Evolutionary conservation across 2,329 filamentous ascomycete genomes (phyloP), one percentile per base, ranked within the genome.

Genomic region (Aspergillus cejpii): DNA sequence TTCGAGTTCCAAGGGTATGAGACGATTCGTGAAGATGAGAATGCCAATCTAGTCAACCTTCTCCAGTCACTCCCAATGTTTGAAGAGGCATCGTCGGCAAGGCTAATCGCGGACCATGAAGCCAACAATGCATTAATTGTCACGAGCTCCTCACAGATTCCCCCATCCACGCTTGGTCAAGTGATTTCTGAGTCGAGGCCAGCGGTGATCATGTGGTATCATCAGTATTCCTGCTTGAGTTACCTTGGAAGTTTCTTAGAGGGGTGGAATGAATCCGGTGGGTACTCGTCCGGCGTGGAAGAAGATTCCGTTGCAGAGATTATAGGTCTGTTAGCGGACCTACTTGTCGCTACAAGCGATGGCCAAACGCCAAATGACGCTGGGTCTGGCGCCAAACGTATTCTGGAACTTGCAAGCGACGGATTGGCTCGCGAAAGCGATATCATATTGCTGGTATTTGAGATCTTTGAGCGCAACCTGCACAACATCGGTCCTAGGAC

Each of bases 21-120:
- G 49, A 80, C 90, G 10, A 81, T 85, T 29, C 81, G 85, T 42
- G 90, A 96, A 66, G 87, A 95, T 52, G 86, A 92, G 47, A 90
- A 92, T 53, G 81, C 80, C 20, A 92, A 94, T 56, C 80, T 80
- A 14, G 85, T 96, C 48, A 75, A 79, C 48, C 76, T 96, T 59
- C 53, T 67, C 36, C 64, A 69, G 12, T 65, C 74, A 12, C 81
- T 88, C 51, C 73, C 75, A 39, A 68, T 73, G 62, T 60, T 71
- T 20, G 64, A 66, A n/a, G n/a, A n/a, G 19, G 52, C 60, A 3
- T 51, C 56, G 14, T 48, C 57, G 10, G 56, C 50, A 33, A 57
- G 54, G 15, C 51, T 57, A 11, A 48, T 60, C 17, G 48, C 53
- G 0, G 51, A 55, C 20, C 44, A 43, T 12, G 49, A 56, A 39